Percentiles rank a stretch among this genome's conserved stretches.
Conservation (phyloP, 805 yeast species). For the Maudiozyma barnettii region DNA sequence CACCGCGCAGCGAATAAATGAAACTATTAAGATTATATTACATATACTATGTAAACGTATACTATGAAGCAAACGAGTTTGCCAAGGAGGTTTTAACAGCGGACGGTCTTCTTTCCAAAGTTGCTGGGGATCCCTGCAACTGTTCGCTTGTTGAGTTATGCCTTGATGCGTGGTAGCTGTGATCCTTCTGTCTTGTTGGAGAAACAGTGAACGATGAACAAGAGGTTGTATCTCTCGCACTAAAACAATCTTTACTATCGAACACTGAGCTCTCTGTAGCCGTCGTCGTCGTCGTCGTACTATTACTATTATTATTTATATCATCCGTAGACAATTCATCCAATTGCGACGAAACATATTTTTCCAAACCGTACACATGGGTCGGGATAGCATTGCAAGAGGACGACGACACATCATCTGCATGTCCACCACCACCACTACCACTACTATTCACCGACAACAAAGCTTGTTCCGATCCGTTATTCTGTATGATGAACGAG, state of each 20-base stretch:
- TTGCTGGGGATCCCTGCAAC: neutral
- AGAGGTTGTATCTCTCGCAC: neutral
- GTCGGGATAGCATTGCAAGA: constrained; percentile 19
- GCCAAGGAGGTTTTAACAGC: constrained; percentile 9
- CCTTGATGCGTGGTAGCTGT: too few species aligned
- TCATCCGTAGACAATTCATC: constrained; percentile 15
- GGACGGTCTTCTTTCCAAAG: constrained; percentile 6
- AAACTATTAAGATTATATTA: too few species aligned
- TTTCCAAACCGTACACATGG: constrained; percentile 24
- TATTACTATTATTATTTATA: neutral
- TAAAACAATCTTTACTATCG: neutral
- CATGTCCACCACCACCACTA: neutral
- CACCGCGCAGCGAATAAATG: too few species aligned
- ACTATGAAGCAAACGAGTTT: constrained; percentile 4
- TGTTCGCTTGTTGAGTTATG: too few species aligned
- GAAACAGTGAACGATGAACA: neutral
- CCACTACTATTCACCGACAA: neutral
- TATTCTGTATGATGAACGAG: neutral
- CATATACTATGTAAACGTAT: too few species aligned
- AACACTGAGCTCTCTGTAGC: neutral
- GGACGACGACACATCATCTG: too few species aligned
- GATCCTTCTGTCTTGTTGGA: too few species aligned
- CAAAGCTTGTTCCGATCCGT: neutral
- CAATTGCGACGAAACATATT: constrained; percentile 20
- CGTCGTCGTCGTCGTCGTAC: neutral